A percentile compares a stretch with the other conserved stretches of the same genome.
phyloP scores from a whole-genome alignment of 768 basidiomycete species.

The Holtermanniella nyarrowii region DNA sequence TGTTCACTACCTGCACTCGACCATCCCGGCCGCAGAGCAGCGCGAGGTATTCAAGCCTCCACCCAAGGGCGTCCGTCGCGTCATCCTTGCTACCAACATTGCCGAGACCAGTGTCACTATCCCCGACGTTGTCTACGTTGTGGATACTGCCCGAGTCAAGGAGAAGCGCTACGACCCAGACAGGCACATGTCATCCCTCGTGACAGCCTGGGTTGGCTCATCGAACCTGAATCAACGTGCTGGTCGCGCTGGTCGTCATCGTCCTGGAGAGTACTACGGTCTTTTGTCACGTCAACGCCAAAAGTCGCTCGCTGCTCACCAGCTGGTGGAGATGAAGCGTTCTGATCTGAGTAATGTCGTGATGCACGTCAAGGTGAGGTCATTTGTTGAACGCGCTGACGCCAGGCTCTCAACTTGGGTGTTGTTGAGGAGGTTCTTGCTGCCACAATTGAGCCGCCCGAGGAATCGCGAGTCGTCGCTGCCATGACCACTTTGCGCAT shows the following conservation, averaged over 20 bases:
- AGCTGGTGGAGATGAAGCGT: conserved; percentile 90
- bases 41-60: conserved; percentile 81
- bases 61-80: conserved; percentile 60
- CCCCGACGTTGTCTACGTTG: conserved; percentile 74
- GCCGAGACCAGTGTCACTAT: conserved; percentile 91
- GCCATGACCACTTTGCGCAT: conserved; percentile 70
- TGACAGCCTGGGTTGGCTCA: conserved; percentile 81
- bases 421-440: conserved; percentile 77
- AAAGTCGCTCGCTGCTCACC: conserved; percentile 58
- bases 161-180: conserved; percentile 82
- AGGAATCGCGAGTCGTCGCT: conserved; percentile 58
- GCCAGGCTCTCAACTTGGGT: conserved; percentile 66
- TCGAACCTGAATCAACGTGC: conserved; percentile 86
- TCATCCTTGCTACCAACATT: conserved; percentile 90
- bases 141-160: conserved; percentile 78
- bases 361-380: conserved; percentile 72
- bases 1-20: conserved; percentile 78
- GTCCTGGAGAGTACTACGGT: conserved; percentile 83
- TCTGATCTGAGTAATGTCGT: conserved; percentile 81
- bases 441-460: conserved; percentile 81
- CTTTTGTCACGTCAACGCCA: conserved; percentile 60
- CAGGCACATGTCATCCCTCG: conserved; percentile 74
- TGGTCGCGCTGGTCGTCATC: conserved; percentile 83
- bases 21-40: conserved; percentile 78
- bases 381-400: not conserved